Evolutionary conservation across 345 rosid species (phyloP), one percentile per base, ranked within the genome.

Genomic region (Physaria fendleri): DNA sequence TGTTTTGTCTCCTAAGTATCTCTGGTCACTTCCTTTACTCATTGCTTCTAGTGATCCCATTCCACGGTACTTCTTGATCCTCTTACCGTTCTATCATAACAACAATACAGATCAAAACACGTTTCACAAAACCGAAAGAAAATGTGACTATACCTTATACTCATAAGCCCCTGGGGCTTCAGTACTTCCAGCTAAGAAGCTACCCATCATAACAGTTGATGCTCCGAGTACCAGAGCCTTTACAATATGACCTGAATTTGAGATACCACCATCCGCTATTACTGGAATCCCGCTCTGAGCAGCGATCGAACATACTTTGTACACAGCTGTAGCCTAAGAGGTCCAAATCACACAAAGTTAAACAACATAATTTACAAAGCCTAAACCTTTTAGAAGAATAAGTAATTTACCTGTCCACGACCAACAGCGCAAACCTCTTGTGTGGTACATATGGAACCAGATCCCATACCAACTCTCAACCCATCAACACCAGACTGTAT

Each of bases 31-130:
- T 30, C 97, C 97, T 72, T 93, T 87, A 27, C 88, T 81, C 99
- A 93, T 93, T 33, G 97, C 99, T 84, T 93, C 97, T 24, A 93
- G 66, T 5, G 99, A 89, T 27, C 99, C 99, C 99, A 93, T 89
- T 44, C 99, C 99, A 18, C 95, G 89, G 59, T 84, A 93, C 57
- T 79, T 87, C 74, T 92, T 88, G 10, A 86, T 50, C 56, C 79
- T 73, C 23, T 24, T 51, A 32, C 93, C 89, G 47, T 88, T 59
- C 99, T 89, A 67, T 17, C 15, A 64, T 15, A 61, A 40, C 55
- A 39, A 30, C 20, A 42, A 54, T n/a, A n/a, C n/a, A n/a, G n/a
- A n/a, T n/a, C n/a, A n/a, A n/a, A 33, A 5, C 3, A 49, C 10
- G 8, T 28, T 17, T 13, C 23, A 27, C 1, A 8, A 10, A 69